Conservation (phyloP, 2,329 filamentous ascomycete species). For the Ophiostoma australiae region DNA sequence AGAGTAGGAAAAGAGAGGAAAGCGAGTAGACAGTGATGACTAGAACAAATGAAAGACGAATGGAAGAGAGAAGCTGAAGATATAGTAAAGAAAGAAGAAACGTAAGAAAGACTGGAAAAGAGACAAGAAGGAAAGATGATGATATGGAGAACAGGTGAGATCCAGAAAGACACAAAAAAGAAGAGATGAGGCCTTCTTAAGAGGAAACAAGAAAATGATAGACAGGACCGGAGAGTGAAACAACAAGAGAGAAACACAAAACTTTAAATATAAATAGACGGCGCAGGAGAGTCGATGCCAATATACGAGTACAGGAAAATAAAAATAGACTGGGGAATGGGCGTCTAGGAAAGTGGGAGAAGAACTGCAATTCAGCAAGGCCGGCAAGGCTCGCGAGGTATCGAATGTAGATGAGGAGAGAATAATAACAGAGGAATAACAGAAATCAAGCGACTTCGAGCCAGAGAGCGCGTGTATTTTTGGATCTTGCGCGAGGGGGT, state of each 20-base stretch:
- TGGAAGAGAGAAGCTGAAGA: conserved; percentile 2
- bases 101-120: background rate
- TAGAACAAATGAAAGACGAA: conserved; percentile 26
- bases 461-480: conserved; percentile 10
- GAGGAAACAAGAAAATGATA: background rate
- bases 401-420: background rate
- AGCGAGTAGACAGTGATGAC: background rate
- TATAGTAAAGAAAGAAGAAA: background rate
- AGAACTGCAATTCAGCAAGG: background rate
- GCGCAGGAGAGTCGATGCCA: background rate
- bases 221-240: conserved; percentile 35
- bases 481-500: background rate
- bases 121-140: conserved; percentile 24
- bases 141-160: background rate
- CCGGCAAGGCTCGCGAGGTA: background rate
- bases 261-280: conserved; percentile 8
- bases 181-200: background rate
- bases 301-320: background rate
- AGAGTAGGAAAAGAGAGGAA: background rate
- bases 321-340: conserved; percentile 3
- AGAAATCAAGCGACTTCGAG: background rate
- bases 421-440: background rate
- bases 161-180: background rate
- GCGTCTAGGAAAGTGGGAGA: background rate
- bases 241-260: conserved; percentile 16